phyloP scores from a whole-genome alignment of 495 filamentous ascomycete species.

The Penicillium arizonense region DNA sequence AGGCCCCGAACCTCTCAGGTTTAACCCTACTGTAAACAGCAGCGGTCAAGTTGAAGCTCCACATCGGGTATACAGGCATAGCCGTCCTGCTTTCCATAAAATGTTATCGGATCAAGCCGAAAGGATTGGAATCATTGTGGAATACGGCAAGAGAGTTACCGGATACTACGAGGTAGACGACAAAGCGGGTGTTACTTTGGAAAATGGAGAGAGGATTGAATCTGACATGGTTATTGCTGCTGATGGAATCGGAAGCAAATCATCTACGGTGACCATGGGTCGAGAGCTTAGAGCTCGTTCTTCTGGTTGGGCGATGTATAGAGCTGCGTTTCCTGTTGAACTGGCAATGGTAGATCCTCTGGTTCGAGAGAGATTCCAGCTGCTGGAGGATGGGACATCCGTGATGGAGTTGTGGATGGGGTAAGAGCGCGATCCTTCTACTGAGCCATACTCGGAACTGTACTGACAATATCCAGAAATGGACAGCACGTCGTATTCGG shows the following conservation, averaged over 20 bases:
- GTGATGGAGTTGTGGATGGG: conserved; percentile 13
- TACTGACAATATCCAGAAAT: not conserved
- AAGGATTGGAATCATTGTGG: conserved; percentile 44
- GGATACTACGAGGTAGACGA: conserved; percentile 49
- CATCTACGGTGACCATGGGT: conserved; percentile 39
- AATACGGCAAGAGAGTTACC: conserved; percentile 48
- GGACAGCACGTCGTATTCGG: not conserved
- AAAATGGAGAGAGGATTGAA: conserved; percentile 42
- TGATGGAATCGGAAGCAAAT: conserved; percentile 54
- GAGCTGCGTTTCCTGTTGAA: conserved; percentile 10
- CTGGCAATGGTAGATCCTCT: conserved; percentile 3
- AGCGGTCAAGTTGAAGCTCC: conserved; percentile 17
- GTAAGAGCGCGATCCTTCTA: not conserved
- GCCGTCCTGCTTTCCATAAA: conserved; percentile 52
- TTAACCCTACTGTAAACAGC: not conserved
- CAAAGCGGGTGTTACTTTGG: conserved; percentile 42
- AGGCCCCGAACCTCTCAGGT: conserved; percentile 37
- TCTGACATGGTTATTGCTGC: conserved; percentile 58
- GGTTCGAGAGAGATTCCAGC: conserved; percentile 2
- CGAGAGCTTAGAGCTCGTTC: conserved; percentile 10
- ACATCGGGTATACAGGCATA: conserved; percentile 37
- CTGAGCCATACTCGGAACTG: no score
- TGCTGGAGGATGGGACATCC: conserved; percentile 2
- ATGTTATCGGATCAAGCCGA: conserved; percentile 55
- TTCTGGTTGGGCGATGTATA: conserved; percentile 13